These are phyloP conservation scores for Claviceps purpurea DNA, from an alignment of 2,329 filamentous ascomycete genomes.

Conservation along the genomic window DNA sequence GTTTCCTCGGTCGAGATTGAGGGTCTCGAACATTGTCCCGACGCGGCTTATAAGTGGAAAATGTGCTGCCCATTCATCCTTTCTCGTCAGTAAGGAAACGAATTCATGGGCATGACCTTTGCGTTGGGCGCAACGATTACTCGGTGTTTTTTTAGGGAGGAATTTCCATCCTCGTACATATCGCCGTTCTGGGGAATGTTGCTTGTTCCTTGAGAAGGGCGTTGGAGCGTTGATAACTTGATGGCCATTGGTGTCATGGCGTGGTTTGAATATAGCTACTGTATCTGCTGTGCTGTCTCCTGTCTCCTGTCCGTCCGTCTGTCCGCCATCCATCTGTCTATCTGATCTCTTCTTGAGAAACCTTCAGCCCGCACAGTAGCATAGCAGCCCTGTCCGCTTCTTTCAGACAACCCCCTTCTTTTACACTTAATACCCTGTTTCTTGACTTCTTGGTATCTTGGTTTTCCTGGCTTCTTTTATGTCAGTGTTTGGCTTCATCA, in stretches of 20 bases:
- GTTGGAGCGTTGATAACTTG: constrained; percentile 20
- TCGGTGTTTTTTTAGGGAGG: no score
- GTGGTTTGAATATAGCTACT: constrained; percentile 15
- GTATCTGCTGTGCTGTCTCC: no score
- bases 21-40: no score
- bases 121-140: no score
- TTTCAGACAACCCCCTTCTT: neutral
- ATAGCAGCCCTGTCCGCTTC: neutral
- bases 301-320: constrained; percentile 7
- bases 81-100: no score
- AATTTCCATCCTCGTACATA: no score
- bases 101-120: no score
- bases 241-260: constrained; percentile 18
- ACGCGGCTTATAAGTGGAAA: no score
- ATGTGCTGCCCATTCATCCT: no score
- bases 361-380: neutral
- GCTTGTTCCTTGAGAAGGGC: constrained; percentile 9
- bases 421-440: neutral
- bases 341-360: neutral
- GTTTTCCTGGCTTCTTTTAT: neutral
- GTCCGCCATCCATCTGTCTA: neutral
- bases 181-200: no score
- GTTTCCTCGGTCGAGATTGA: no score
- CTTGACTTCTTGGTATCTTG: neutral
- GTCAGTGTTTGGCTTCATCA: neutral